Base-by-base conservation (phyloP, 345 rosid genomes). In the Anastatica hierochuntica region DNA sequence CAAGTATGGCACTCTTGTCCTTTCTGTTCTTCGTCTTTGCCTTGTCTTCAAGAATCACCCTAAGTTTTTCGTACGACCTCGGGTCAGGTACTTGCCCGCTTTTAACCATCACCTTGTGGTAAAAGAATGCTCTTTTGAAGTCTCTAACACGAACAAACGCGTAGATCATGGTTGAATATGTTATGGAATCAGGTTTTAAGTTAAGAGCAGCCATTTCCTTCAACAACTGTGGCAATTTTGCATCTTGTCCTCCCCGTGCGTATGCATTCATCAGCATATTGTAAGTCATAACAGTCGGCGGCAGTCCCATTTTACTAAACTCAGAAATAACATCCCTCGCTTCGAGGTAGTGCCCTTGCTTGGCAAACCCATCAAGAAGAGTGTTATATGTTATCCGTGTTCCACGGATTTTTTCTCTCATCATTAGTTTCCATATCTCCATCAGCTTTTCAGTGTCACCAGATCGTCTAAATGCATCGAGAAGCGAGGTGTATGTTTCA, bases 181-280 rank as follows among this genome's bases (percentile, higher is more conserved):
- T 90, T 37, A 80, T 48, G 1, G 88, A 84, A 66, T 90, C 94
- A 4, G 98, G 95, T 59, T 86, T 76, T 62, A 86, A 68, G 68
- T 74, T 68, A 12, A 75, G 76, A 59, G 63, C 64, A 6, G 67
- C 71, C 98, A 90, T 90, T 53, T 90, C 92, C 49, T 90, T 79
- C 70, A 90, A 69, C 20, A 90, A 73, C 37, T 86, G 92, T 1
- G 98, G 94, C 78, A 90, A 58, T 68, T 79, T 86, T 0, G 80
- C 38, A 48, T 83, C 79, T 65, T 80, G 84, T 46, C 92, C 95
- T 58, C 89, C 98, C 21, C 89, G 68, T 40, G 80, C 96, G 68
- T 90, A 86, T 0, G 94, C 98, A 57, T 86, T 84, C 84, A 90
- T 84, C 74, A 90, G 77, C 90, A 90, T 90, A 57, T 86, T 90